These are phyloP conservation scores for Galium porrigens DNA, from an alignment of 305 asterid species.

Conservation along the genomic window DNA sequence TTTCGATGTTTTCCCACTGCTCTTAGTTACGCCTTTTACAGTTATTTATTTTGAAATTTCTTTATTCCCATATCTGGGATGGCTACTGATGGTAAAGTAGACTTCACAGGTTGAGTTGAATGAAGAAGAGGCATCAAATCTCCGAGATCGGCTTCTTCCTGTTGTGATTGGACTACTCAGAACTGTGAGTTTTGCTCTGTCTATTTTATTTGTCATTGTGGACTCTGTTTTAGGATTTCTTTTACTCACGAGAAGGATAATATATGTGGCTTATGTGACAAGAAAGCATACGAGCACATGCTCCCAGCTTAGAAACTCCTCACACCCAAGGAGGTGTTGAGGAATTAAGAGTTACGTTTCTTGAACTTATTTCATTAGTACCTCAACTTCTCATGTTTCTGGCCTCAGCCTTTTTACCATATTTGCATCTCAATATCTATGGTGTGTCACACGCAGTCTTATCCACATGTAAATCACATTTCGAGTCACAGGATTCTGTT, in stretches of 20 bases:
- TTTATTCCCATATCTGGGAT: neutral
- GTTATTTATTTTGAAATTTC: neutral
- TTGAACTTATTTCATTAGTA: neutral
- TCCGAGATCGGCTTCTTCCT: slow-evolving; percentile 88
- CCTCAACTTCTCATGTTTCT: neutral
- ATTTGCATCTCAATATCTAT: neutral
- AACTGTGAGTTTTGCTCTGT: slow-evolving; percentile 53
- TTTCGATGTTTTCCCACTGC: neutral
- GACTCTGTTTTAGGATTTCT: slow-evolving; percentile 3
- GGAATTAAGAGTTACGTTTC: neutral
- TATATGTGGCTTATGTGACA: neutral
- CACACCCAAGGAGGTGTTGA: neutral
- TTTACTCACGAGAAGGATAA: slow-evolving; percentile 1
- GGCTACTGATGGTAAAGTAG: slow-evolving; percentile 16
- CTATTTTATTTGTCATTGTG: slow-evolving; percentile 16
- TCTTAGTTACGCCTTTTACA: neutral
- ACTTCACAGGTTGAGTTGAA: slow-evolving; percentile 56
- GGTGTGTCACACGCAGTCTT: neutral
- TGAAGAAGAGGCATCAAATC: slow-evolving; percentile 63
- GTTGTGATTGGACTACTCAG: slow-evolving; percentile 87
- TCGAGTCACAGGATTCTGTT: neutral
- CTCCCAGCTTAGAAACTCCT: neutral
- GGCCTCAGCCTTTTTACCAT: neutral
- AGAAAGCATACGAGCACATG: neutral
- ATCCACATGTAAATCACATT: neutral